A percentile compares a stretch with the other conserved stretches of the same genome.
phyloP scores from a whole-genome alignment of 2,329 filamentous ascomycete species.

The Volutella citrinella region DNA sequence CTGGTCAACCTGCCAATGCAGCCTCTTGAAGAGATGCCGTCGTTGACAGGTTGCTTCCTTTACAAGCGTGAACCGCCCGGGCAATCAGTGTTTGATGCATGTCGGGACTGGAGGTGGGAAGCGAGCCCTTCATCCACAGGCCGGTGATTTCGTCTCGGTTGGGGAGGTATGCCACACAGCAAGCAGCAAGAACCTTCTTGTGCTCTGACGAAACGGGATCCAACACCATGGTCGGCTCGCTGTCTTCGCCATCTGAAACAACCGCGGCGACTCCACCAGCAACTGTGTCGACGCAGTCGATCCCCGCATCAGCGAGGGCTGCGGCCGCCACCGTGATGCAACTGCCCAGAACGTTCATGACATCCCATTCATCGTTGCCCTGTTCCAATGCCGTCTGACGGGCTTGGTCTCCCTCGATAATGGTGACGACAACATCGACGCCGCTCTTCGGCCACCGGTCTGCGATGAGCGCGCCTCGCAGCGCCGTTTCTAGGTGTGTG shows the following conservation, averaged over 20 bases:
- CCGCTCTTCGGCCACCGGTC: conserved; percentile 98
- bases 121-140: conserved; percentile 82
- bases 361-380: conserved; percentile 70
- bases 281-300: conserved; percentile 91
- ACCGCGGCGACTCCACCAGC: conserved; percentile 86
- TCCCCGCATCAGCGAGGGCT: conserved; percentile 89
- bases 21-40: conserved; percentile 35
- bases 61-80: conserved; percentile 40
- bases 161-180: conserved; percentile 86
- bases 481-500: conserved; percentile 84
- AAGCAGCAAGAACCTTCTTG: conserved; percentile 72
- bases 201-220: conserved; percentile 85
- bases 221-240: conserved; percentile 55
- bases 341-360: conserved; percentile 87
- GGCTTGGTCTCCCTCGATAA: conserved; percentile 91
- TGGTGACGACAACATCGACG: conserved; percentile 89
- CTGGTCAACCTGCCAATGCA: conserved; percentile 17
- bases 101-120: conserved; percentile 38
- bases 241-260: conserved; percentile 42
- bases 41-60: conserved; percentile 32
- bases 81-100: conserved; percentile 35
- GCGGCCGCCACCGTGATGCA: conserved; percentile 94
- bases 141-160: conserved; percentile 88
- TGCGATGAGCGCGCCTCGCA: conserved; percentile 85
- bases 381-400: conserved; percentile 45